Base-by-base conservation (phyloP, 371 early-diverging fungal species). In the Neoconidiobolus thromboides region DNA sequence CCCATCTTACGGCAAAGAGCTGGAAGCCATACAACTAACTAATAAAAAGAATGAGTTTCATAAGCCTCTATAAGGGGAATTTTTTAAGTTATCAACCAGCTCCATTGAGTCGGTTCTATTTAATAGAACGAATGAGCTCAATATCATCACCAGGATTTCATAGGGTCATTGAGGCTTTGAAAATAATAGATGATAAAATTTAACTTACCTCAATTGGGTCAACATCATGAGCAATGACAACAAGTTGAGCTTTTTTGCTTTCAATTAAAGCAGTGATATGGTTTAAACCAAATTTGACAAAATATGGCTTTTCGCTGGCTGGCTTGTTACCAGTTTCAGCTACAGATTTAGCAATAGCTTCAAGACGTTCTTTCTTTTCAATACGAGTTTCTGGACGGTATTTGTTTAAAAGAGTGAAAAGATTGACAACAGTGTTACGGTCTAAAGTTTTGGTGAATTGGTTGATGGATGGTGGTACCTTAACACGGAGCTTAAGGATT, bases 1-100 rank as follows among this genome's bases (percentile, higher is more conserved):
- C 94, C 95, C 97, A 98, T 95, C 90, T 98, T 99, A 76, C 95
- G 93, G 86, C 99, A 99, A 55, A 99, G 89, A 63, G 99, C 97
- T 61, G 99, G 99, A 70, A 99, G 81, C 91, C 93, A 98, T 66
- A 98, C 70, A 64, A 99, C 99, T 64, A 98, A 69, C 57, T 57
- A 57, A 57, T 10, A 57, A 57, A 14, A 40, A 55, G 14, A 10
- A 55, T 38, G 6, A 55, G 42, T 55, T 57, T 57, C 42, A 43
- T 14, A 57, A 43, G 5, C 10, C 57, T 44, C 44, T 44, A 43
- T 4, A 15, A 4, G 44, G 14, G 14, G 14, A 55, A 55, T 37
- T 55, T 46, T 46, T 46, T 12, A 46, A 6, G 12, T 46, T 9
- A 46, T 6, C 46, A 9, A 6, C 46, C 12, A 9, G 46, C 6